Evolutionary conservation across 169 alveolate genomes (phyloP).

Genomic region (Neospora caninum): DNA sequence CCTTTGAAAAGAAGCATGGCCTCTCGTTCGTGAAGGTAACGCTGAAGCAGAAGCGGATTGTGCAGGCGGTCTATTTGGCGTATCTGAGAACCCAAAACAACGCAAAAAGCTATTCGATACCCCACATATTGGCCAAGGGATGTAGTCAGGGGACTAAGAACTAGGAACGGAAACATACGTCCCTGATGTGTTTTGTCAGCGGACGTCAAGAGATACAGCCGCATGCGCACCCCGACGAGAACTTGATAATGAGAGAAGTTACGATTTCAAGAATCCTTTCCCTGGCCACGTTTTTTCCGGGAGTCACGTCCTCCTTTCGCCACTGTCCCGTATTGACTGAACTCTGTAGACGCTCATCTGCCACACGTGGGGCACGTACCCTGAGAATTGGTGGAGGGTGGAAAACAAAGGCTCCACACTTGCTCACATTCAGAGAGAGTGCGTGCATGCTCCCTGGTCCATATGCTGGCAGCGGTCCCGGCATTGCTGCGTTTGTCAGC

Average conservation of each 20-base stretch:
- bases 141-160: too few species aligned
- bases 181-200: too few species aligned
- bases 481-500: background rate
- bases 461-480: background rate
- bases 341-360: too few species aligned
- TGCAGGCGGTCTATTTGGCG: slow-evolving; percentile 54
- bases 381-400: slow-evolving; percentile 63
- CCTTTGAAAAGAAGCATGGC: slow-evolving; percentile 53
- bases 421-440: background rate
- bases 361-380: background rate
- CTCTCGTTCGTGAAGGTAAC: slow-evolving; percentile 66
- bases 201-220: too few species aligned
- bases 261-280: too few species aligned
- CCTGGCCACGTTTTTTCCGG: too few species aligned
- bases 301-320: too few species aligned
- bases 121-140: background rate
- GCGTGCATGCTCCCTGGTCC: background rate
- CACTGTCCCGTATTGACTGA: too few species aligned
- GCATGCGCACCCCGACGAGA: too few species aligned
- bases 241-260: too few species aligned
- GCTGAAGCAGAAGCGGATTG: slow-evolving; percentile 52
- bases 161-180: too few species aligned
- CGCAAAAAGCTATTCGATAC: background rate
- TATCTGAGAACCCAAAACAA: slow-evolving; percentile 41
- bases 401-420: slow-evolving; percentile 51